phyloP scores from a whole-genome alignment of 139 green algal species.

The Chlorella ohadii region DNA sequence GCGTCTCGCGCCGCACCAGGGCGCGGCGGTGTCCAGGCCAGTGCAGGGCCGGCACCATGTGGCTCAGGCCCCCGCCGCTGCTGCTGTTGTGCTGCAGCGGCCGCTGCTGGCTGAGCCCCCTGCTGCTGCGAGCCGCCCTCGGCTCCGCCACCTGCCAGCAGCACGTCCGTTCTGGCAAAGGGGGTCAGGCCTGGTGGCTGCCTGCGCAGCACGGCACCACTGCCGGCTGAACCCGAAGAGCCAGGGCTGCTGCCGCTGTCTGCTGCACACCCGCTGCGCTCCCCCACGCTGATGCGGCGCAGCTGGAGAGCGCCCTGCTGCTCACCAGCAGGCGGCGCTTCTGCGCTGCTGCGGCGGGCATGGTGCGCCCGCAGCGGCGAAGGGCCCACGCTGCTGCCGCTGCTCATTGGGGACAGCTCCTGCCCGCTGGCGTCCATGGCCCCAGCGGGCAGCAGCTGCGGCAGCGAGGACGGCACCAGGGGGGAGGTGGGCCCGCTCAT shows the following conservation, averaged over 20 bases:
- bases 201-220: neutral
- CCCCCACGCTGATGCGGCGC: neutral
- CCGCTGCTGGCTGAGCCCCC: neutral
- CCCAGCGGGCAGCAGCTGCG: constrained; percentile 8
- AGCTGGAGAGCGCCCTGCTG: neutral
- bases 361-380: no score
- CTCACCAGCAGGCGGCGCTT: neutral
- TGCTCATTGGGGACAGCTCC: constrained; percentile 9
- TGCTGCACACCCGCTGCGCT: neutral
- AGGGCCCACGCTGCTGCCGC: no score
- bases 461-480: constrained; percentile 26
- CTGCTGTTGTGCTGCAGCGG: neutral
- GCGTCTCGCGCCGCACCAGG: neutral
- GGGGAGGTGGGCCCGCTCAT: neutral
- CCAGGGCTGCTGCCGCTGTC: neutral
- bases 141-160: neutral
- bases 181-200: neutral
- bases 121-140: neutral
- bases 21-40: neutral
- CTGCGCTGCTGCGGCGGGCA: no score
- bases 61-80: neutral
- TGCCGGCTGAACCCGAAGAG: neutral
- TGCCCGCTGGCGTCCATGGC: neutral
- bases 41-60: no score
- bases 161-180: neutral